Evolutionary conservation across 2,329 filamentous ascomycete species (phyloP).

Genomic region (Emergomyces pasteurianus): DNA sequence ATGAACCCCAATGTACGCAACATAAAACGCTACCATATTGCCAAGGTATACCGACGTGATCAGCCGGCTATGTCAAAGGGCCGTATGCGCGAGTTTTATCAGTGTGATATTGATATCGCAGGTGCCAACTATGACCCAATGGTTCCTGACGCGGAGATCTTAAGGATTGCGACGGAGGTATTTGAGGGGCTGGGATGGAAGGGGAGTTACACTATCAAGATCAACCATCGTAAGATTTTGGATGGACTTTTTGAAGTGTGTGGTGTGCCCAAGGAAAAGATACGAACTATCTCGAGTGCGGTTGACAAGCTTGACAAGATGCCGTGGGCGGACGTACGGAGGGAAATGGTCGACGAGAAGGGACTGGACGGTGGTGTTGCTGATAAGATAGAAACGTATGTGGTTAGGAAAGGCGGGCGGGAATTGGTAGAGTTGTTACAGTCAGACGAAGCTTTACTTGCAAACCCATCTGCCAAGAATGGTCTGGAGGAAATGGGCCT

Average conservation of each 20-base stretch:
- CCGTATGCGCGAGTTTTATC: constrained; percentile 91
- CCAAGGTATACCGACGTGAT: constrained; percentile 76
- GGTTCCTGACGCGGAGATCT: constrained; percentile 82
- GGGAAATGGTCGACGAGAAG: constrained; percentile 90
- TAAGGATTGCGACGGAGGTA: constrained; percentile 73
- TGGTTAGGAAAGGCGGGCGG: constrained; percentile 61
- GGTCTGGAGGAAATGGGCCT: constrained; percentile 71
- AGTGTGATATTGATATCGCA: constrained; percentile 94
- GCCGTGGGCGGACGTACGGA: constrained; percentile 78
- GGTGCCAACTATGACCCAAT: constrained; percentile 70
- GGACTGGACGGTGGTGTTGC: constrained; percentile 64
- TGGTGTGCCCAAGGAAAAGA: constrained; percentile 76
- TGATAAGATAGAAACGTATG: constrained; percentile 77
- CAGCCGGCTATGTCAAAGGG: constrained; percentile 78
- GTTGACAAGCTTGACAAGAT: constrained; percentile 94
- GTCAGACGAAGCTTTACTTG: constrained; percentile 53
- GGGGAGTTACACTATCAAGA: constrained; percentile 70
- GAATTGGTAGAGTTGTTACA: constrained; percentile 62
- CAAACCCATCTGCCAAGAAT: constrained; percentile 63
- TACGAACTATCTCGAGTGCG: constrained; percentile 78
- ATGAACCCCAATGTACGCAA: constrained; percentile 74
- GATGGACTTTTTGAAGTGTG: constrained; percentile 87
- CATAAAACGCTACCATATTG: constrained; percentile 92
- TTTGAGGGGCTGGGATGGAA: constrained; percentile 70
- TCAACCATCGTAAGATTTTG: constrained; percentile 90